Base-by-base conservation (phyloP, 768 basidiomycete species). In the Kockovaella imperatae region DNA sequence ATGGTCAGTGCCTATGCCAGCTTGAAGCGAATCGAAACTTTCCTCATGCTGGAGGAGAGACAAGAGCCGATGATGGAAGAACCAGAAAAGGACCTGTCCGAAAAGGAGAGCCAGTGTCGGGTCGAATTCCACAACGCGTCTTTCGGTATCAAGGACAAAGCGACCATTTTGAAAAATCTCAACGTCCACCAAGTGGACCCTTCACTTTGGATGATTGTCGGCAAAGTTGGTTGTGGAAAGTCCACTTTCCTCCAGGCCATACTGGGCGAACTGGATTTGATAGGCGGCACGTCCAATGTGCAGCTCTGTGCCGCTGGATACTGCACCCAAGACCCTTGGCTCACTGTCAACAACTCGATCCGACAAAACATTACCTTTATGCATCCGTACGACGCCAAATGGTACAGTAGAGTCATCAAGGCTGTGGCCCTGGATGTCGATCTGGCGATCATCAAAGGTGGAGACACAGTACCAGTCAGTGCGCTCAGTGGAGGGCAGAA, bases 141-240 rank as follows among this genome's bases (percentile, higher is more conserved):
- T n/a, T 50, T 54, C 38, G 53, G 53, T 18, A 50, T 50, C 25
- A 31, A 20, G 18, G 39, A 20, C 15, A 42, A 42, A 20, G n/a
- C 31, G 31, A 36, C 24, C 4, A n/a, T 54, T 6, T 25, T 54
- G 13, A 8, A 42, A 3, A 45, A 41, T n/a, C 13, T 50, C 35
- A 28, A 47, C 23, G 29, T 50, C 5, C 24, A 52, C 20, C 35
- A 50, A 15, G 31, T 28, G 28, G 32, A 31, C 3, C 46, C 41
- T 17, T 15, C 8, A 3, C 32, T 56, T 4, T 56, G 54, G 54
- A 52, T 56, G 54, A 49, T 56, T 31, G 32, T 39, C 18, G 54
- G 54, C 2, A 39, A 43, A 5, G 54, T 56, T 5, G 54, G 54
- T 14, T 30, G 53, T 36, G 60, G 60, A 7, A 62, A 62, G 30